Evolutionary conservation across 2,329 filamentous ascomycete species (phyloP).

Genomic region (Karstenula rhodostoma): DNA sequence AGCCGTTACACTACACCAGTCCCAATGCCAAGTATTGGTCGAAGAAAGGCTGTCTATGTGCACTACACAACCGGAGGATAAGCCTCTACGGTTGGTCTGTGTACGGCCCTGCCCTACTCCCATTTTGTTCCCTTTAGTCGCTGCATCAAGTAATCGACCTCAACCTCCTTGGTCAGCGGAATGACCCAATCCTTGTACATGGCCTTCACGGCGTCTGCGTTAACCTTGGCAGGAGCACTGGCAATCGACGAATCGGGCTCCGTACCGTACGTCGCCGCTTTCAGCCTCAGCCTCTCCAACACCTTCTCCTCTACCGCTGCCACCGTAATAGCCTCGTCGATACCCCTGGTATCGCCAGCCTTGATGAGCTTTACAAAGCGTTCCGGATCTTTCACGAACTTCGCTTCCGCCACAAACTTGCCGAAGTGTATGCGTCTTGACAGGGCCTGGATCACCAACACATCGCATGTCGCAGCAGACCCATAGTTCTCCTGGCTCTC

Average conservation of each 20-base stretch:
- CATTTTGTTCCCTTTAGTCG: constrained; percentile 69
- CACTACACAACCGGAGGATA: background rate
- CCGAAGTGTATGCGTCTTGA: constrained; percentile 95
- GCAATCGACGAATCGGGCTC: constrained; percentile 73
- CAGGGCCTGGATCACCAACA: constrained; percentile 86
- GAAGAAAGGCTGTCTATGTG: background rate
- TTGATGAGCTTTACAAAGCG: constrained; percentile 84
- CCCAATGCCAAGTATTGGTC: background rate
- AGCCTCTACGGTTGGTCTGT: background rate
- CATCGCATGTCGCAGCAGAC: constrained; percentile 88
- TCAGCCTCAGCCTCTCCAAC: constrained; percentile 82
- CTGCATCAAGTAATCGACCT: constrained; percentile 98
- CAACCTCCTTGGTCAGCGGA: constrained; percentile 95
- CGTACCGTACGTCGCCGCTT: constrained; percentile 92
- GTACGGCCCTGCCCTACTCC: constrained; percentile 42
- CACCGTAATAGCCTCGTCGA: constrained; percentile 91
- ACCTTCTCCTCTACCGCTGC: constrained; percentile 89
- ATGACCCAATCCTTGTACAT: constrained; percentile 79
- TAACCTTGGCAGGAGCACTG: constrained; percentile 77
- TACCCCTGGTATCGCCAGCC: constrained; percentile 78
- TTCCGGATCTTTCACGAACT: constrained; percentile 85
- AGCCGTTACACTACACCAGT: background rate
- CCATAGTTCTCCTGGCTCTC: constrained; percentile 96
- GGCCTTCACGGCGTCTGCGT: constrained; percentile 74
- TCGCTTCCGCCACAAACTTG: constrained; percentile 97